Conservation (phyloP, 441 rosid species). For the Daphne laureola region DNA sequence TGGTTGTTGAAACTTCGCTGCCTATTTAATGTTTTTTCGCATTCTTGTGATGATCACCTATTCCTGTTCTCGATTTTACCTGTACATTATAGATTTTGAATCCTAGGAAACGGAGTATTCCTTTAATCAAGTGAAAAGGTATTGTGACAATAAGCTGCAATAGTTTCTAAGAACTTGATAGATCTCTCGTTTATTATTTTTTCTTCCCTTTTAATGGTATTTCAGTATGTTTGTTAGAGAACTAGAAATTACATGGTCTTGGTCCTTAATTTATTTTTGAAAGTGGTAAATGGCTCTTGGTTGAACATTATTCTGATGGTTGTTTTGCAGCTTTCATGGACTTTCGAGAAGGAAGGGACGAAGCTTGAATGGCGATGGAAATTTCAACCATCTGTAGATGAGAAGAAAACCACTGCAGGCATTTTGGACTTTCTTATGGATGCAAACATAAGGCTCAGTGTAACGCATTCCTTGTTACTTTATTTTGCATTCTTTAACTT, state of each 20-base stretch:
- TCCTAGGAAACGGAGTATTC: not conserved
- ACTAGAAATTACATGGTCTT: too few relatives aligned
- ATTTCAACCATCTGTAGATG: constrained; percentile 44
- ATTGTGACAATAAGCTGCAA: too few relatives aligned
- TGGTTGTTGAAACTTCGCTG: not conserved
- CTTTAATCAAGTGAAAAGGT: too few relatives aligned
- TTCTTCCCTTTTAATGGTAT: too few relatives aligned
- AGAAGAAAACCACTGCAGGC: constrained; percentile 37
- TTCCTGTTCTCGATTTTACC: not conserved
- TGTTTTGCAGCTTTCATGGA: constrained; percentile 66
- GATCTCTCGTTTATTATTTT: too few relatives aligned
- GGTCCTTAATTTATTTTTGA: too few relatives aligned
- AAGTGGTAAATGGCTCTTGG: too few relatives aligned
- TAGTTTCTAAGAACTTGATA: too few relatives aligned
- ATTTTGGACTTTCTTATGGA: constrained; percentile 81
- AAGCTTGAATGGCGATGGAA: constrained; percentile 92
- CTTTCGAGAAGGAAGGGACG: constrained; percentile 80
- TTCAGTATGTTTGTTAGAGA: too few relatives aligned
- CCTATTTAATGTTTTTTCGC: not conserved
- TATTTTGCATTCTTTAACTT: not conserved
- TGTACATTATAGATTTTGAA: not conserved
- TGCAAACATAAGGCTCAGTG: constrained; percentile 69
- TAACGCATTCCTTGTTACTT: constrained; percentile 17
- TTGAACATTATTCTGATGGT: too few relatives aligned
- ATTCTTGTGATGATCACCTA: not conserved